Conservation (phyloP, 768 basidiomycete genomes). For the Chiua virens region DNA sequence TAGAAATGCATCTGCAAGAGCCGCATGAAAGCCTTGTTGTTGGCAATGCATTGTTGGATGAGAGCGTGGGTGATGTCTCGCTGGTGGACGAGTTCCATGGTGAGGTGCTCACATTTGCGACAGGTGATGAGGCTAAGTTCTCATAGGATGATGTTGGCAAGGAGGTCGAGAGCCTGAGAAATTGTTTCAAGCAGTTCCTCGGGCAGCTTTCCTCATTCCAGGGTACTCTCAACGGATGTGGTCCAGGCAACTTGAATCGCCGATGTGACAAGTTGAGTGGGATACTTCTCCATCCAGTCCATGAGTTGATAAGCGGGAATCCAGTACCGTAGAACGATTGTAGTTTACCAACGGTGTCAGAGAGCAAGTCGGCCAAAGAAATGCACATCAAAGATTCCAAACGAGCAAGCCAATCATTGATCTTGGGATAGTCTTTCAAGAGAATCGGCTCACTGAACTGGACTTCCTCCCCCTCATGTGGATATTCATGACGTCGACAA, state of each 20-base stretch:
- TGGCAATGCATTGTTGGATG: conserved; percentile 59
- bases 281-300: conserved; percentile 90
- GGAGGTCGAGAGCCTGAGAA: conserved; percentile 81
- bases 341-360: conserved; percentile 77
- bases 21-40: conserved; percentile 83
- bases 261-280: conserved; percentile 95
- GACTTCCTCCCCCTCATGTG: conserved; percentile 95
- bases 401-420: conserved; percentile 96
- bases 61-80: conserved; percentile 89
- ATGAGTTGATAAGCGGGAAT: conserved; percentile 67
- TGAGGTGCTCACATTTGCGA: conserved; percentile 96
- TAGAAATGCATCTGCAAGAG: conserved; percentile 99
- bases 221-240: conserved; percentile 66
- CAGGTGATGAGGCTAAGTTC: conserved; percentile 88
- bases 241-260: conserved; percentile 97
- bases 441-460: conserved; percentile 78
- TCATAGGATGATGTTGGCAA: conserved; percentile 94
- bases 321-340: conserved; percentile 76
- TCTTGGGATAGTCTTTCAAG: conserved; percentile 92
- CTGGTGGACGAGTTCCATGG: conserved; percentile 98
- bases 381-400: conserved; percentile 92
- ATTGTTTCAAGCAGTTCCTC: conserved; percentile 72
- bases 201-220: conserved; percentile 58
- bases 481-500: conserved; percentile 96
- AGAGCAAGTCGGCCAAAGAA: conserved; percentile 81